These are phyloP conservation scores for Actinomucor elegans DNA, from an alignment of 371 early-diverging fungal species.

Conservation along the genomic window DNA sequence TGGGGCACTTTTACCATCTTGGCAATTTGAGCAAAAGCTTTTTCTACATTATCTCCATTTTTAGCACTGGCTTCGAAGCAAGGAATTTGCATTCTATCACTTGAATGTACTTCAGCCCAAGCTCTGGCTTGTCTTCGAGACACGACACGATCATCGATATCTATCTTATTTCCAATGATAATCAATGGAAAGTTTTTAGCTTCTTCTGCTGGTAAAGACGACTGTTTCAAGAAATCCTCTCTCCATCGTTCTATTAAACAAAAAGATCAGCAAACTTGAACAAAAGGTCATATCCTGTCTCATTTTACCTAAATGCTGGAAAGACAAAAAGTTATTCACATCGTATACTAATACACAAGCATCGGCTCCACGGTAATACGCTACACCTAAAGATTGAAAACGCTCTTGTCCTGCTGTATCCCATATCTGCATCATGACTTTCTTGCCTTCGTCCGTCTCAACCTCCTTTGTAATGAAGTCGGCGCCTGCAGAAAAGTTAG, in stretches of 20 bases:
- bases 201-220: constrained; percentile 59
- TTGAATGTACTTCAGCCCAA: constrained; percentile 49
- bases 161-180: constrained; percentile 93
- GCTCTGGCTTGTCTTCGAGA: constrained; percentile 58
- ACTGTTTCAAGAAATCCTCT: constrained; percentile 87
- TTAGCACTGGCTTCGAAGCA: constrained; percentile 95
- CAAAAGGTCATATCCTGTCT: too few species aligned
- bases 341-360: constrained; percentile 97
- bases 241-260: constrained; percentile 82
- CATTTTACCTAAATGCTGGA: constrained; percentile 81
- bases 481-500: too few species aligned
- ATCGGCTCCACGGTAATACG: constrained; percentile 97
- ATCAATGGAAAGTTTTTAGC: constrained; percentile 88
- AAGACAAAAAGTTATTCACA: constrained; percentile 88
- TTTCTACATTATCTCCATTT: constrained; percentile 90
- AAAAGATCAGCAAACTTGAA: neutral
- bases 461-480: constrained; percentile 97
- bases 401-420: constrained; percentile 95
- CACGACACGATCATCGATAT: constrained; percentile 84
- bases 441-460: constrained; percentile 69
- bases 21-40: constrained; percentile 86
- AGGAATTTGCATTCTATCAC: constrained; percentile 59
- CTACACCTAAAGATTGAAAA: constrained; percentile 95
- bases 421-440: constrained; percentile 69
- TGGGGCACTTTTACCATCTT: constrained; percentile 62